These are phyloP conservation scores for Quercus robur DNA, from an alignment of 306 rosid genomes.

Conservation along the genomic window DNA sequence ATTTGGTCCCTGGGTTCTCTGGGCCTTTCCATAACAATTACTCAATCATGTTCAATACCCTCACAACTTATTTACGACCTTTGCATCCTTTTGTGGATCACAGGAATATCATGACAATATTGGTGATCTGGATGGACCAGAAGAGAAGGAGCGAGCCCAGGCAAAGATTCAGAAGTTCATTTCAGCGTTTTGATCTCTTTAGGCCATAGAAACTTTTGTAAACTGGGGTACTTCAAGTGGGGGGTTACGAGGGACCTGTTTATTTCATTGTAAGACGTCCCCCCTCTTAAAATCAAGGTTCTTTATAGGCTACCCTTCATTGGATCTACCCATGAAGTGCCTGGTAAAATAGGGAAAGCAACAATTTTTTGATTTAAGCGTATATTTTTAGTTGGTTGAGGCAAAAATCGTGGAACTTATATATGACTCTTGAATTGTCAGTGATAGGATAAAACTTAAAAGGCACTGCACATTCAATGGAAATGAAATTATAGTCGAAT, in stretches of 20 bases:
- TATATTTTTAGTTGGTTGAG: too few species aligned
- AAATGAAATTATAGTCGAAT: neutral
- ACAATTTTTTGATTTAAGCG: too few species aligned
- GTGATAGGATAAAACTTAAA: neutral
- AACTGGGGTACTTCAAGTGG: too few species aligned
- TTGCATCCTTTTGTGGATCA: slow-evolving; percentile 7
- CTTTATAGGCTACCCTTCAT: neutral
- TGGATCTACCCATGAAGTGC: neutral
- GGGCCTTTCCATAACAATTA: neutral
- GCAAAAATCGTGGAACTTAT: neutral
- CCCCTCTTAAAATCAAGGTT: neutral
- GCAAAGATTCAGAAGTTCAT: slow-evolving; percentile 80
- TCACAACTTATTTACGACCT: neutral
- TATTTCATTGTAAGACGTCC: neutral
- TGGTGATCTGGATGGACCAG: slow-evolving; percentile 89
- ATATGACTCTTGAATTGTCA: neutral
- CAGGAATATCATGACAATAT: slow-evolving; percentile 92
- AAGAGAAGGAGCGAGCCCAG: slow-evolving; percentile 88
- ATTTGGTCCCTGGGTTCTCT: neutral
- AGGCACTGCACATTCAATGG: neutral
- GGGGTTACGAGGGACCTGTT: neutral
- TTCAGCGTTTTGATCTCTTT: slow-evolving; percentile 43
- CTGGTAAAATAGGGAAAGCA: too few species aligned
- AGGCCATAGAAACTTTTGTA: neutral
- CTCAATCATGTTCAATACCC: neutral